These are phyloP conservation scores for Rehmannia glutinosa DNA, from an alignment of 257 asterid genomes.

Conservation along the genomic window DNA sequence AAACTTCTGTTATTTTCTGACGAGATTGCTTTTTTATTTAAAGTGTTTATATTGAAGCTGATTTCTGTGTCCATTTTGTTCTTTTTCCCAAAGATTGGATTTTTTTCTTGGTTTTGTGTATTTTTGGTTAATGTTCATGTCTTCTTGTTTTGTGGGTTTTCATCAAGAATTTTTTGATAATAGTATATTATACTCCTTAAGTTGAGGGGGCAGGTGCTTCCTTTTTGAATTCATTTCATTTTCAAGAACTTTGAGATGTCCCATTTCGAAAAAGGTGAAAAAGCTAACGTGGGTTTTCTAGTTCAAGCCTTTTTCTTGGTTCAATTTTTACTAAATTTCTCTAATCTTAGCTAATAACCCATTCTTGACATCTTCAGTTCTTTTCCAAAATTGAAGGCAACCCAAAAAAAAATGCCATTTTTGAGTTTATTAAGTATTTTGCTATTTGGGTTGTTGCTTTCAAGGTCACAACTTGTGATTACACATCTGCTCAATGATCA, in stretches of 20 bases:
- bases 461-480: conserved; percentile 38
- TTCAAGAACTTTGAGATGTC: no score
- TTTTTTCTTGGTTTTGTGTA: neutral
- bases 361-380: neutral
- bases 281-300: neutral
- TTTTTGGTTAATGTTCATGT: no score
- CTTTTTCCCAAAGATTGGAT: neutral
- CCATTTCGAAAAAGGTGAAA: neutral
- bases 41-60: neutral
- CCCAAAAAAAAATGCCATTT: conserved; percentile 37
- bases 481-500: conserved; percentile 42
- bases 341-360: no score
- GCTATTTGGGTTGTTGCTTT: conserved; percentile 50
- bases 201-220: no score
- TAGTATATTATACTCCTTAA: neutral
- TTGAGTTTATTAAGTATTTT: conserved; percentile 33
- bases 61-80: neutral
- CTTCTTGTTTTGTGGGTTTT: no score
- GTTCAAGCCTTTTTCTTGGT: neutral
- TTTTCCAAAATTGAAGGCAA: conserved; percentile 6
- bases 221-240: no score
- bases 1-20: conserved; percentile 9
- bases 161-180: neutral
- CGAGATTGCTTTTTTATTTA: conserved; percentile 16
- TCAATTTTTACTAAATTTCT: no score